Evolutionary conservation across 116 monocot genomes (phyloP), one percentile per base, ranked within the genome.

Genomic region (Papilionanthe hybrid): DNA sequence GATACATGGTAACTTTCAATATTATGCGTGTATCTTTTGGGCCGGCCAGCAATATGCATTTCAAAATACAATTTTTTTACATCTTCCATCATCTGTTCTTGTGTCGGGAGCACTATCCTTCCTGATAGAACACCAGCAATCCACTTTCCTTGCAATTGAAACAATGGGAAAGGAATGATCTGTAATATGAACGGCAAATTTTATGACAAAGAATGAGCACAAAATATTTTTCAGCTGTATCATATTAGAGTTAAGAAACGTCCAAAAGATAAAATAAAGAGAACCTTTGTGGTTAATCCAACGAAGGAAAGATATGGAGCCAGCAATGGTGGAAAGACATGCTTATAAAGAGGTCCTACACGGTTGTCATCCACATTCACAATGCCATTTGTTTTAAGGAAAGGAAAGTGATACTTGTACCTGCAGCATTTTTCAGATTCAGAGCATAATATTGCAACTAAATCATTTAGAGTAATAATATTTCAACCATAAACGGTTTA

Each of bases 61-160:
- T 86, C 75, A 41, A 23, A 43, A 66, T 92, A 84, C 27, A 80
- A 81, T 44, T 81, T 78, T 79, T 86, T 84, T 20, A 85, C 79
- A 79, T 89, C 89, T 71, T 84, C 74, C 85, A 90, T 81, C 92
- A 92, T 92, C 66, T 88, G 84, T 28, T 88, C 87, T 72, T 66
- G 57, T 17, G 84, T 81, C 83, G 90, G 88, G 19, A 92, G 86
- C 22, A 72, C 20, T 22, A 90, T 77, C 55, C 84, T 71, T 49
- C 88, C 87, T 42, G 90, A 87, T 78, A 92, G 76, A 82, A 86
- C 77, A 44, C 85, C 81, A 76, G 92, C 89, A 66, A 92, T 83
- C 92, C 89, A 89, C 80, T 92, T 92, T 78, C 92, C 89, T 84
- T 92, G 92, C 10, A 92, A 82, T 82, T 92, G 90, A 76, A 83